phyloP scores from a whole-genome alignment of 164 flowering plant species.

The Kalanchoe fedtschenkoi region DNA sequence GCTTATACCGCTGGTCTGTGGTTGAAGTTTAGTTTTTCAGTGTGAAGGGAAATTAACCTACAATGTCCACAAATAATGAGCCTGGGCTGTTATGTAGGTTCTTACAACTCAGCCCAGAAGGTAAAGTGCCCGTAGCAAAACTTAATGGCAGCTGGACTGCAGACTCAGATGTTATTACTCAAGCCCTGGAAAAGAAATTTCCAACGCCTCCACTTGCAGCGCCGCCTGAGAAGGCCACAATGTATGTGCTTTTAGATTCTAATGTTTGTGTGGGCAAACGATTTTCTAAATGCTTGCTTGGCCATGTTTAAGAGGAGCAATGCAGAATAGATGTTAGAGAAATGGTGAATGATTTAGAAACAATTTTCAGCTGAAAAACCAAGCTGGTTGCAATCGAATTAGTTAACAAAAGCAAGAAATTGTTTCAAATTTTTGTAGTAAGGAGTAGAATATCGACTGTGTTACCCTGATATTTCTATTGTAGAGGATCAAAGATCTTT shows the following conservation, averaged over 20 bases:
- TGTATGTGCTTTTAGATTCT: slow-evolving; percentile 34
- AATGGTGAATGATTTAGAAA: not conserved
- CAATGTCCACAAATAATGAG: not conserved
- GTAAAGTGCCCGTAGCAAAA: slow-evolving; percentile 81
- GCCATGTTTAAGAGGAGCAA: not conserved
- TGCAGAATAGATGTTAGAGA: no score
- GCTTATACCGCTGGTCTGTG: not conserved
- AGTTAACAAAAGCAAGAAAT: not conserved
- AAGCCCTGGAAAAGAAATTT: slow-evolving; percentile 69
- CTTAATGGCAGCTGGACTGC: slow-evolving; percentile 82
- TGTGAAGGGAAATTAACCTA: not conserved
- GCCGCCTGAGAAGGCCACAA: slow-evolving; percentile 80
- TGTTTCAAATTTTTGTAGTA: not conserved
- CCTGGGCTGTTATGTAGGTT: slow-evolving; percentile 38
- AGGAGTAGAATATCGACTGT: not conserved
- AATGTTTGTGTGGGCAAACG: not conserved
- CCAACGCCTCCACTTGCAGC: slow-evolving; percentile 69
- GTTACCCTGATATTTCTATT: slow-evolving; percentile 8
- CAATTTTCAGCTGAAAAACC: not conserved
- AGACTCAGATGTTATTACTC: slow-evolving; percentile 92
- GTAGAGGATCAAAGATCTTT: slow-evolving; percentile 89
- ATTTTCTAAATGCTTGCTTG: not conserved
- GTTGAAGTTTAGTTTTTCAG: not conserved
- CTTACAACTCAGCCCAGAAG: slow-evolving; percentile 60
- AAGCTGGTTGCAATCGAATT: not conserved